A percentile compares a stretch with the other conserved stretches of the same genome.
Evolutionary conservation across 768 basidiomycete genomes (phyloP).

Genomic region (Multifurca ochricompacta): DNA sequence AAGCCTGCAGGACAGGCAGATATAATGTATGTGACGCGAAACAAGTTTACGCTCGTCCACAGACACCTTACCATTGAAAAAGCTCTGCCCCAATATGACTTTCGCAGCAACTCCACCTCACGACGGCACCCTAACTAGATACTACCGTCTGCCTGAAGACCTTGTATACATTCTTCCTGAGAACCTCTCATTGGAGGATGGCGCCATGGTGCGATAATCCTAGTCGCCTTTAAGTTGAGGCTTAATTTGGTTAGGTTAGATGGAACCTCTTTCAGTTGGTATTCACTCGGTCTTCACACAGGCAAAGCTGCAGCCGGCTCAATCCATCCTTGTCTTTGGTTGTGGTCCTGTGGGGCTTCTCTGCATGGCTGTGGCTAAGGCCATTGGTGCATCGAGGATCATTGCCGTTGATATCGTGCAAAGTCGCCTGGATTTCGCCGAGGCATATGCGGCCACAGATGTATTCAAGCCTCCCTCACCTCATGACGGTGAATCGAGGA

Average conservation of each 20-base stretch:
- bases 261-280: slow-evolving; percentile 91
- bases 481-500: slow-evolving; percentile 56
- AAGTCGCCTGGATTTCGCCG: slow-evolving; percentile 78
- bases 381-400: slow-evolving; percentile 77
- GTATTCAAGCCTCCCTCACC: slow-evolving; percentile 53
- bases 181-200: slow-evolving; percentile 85
- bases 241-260: slow-evolving; percentile 58
- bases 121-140: slow-evolving; percentile 82
- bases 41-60: background rate
- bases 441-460: slow-evolving; percentile 76
- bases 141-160: slow-evolving; percentile 81
- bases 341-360: slow-evolving; percentile 86
- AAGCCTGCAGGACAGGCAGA: slow-evolving; percentile 73
- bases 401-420: slow-evolving; percentile 78
- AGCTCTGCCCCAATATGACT: slow-evolving; percentile 80
- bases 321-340: slow-evolving; percentile 79
- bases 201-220: slow-evolving; percentile 66
- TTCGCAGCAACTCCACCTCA: slow-evolving; percentile 94
- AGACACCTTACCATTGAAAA: background rate
- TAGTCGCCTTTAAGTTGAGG: background rate
- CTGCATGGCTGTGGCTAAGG: slow-evolving; percentile 94
- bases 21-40: slow-evolving; percentile 55
- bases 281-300: slow-evolving; percentile 81
- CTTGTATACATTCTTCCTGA: slow-evolving; percentile 78
- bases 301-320: slow-evolving; percentile 61